These are phyloP conservation scores for Leishmania aethiopica DNA, from an alignment of 208 protist genomes.

Conservation along the genomic window DNA sequence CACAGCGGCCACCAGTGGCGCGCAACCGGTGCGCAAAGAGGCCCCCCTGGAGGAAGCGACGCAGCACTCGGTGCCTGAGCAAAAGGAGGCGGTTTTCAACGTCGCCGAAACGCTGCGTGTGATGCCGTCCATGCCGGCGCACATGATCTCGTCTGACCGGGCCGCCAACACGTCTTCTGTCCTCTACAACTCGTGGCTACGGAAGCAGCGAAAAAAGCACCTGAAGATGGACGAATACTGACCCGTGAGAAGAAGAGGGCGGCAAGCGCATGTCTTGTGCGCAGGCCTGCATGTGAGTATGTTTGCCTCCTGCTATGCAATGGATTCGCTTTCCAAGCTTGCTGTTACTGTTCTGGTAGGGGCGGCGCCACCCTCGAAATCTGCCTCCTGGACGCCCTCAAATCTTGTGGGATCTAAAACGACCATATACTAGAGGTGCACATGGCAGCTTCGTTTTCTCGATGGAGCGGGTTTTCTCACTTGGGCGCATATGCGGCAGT, in stretches of 20 bases:
- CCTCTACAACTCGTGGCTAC: constrained; percentile 36
- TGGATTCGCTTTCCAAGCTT: background rate
- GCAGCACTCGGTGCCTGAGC: background rate
- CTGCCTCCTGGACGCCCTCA: background rate
- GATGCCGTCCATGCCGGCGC: constrained; percentile 32
- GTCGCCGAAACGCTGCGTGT: constrained; percentile 19
- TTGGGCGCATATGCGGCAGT: background rate
- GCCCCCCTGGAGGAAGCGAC: background rate
- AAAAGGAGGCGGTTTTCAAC: constrained; percentile 8
- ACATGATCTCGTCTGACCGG: constrained; percentile 24
- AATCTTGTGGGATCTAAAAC: background rate
- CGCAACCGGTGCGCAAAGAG: background rate
- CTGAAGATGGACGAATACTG: constrained; percentile 17
- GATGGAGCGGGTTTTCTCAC: background rate
- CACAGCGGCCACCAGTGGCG: background rate
- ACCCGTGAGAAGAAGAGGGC: background rate
- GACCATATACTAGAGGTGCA: background rate
- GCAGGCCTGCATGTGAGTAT: too few relatives aligned
- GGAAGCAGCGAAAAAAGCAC: constrained; percentile 22
- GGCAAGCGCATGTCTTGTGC: background rate
- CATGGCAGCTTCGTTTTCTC: background rate
- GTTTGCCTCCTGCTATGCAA: background rate
- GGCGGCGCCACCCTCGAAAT: background rate
- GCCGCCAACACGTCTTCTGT: constrained; percentile 32
- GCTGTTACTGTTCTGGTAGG: background rate